Evolutionary conservation across 2,329 filamentous ascomycete genomes (phyloP).

Genomic region (Epichloe gansuensis): DNA sequence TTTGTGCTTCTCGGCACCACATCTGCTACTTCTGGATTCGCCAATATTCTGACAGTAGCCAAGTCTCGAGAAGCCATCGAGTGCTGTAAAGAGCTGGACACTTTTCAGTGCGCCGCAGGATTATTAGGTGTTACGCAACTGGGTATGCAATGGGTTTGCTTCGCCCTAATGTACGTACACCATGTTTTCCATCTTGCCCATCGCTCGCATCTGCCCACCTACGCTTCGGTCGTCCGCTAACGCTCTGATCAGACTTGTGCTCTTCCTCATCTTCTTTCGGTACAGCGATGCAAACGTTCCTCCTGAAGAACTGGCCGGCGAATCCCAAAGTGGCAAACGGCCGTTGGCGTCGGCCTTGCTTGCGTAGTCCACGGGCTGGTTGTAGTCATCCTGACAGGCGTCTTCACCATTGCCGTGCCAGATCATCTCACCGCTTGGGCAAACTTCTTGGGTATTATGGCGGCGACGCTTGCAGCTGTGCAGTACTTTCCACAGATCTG

Average conservation of each 20-base stretch:
- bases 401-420: slow-evolving; percentile 53
- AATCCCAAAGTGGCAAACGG: slow-evolving; percentile 64
- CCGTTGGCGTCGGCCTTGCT: slow-evolving; percentile 58
- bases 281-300: slow-evolving; percentile 41
- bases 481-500: slow-evolving; percentile 95
- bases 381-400: slow-evolving; percentile 54
- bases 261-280: slow-evolving; percentile 94
- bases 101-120: slow-evolving; percentile 73
- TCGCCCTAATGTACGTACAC: slow-evolving; percentile 70
- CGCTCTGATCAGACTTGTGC: slow-evolving; percentile 52
- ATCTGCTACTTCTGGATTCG: slow-evolving; percentile 76
- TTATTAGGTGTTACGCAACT: slow-evolving; percentile 84
- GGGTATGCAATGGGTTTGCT: slow-evolving; percentile 83
- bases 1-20: slow-evolving; percentile 91
- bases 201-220: background rate
- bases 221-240: slow-evolving; percentile 10
- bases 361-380: slow-evolving; percentile 68
- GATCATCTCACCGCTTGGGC: slow-evolving; percentile 64
- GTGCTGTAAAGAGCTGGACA: slow-evolving; percentile 73
- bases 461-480: slow-evolving; percentile 65
- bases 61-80: slow-evolving; percentile 69
- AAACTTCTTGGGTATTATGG: slow-evolving; percentile 69
- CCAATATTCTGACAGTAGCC: slow-evolving; percentile 84
- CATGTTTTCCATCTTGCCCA: background rate
- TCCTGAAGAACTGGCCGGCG: slow-evolving; percentile 35